These are phyloP conservation scores for Apostasia ramifera DNA, from an alignment of 106 monocot genomes.

Conservation along the genomic window DNA sequence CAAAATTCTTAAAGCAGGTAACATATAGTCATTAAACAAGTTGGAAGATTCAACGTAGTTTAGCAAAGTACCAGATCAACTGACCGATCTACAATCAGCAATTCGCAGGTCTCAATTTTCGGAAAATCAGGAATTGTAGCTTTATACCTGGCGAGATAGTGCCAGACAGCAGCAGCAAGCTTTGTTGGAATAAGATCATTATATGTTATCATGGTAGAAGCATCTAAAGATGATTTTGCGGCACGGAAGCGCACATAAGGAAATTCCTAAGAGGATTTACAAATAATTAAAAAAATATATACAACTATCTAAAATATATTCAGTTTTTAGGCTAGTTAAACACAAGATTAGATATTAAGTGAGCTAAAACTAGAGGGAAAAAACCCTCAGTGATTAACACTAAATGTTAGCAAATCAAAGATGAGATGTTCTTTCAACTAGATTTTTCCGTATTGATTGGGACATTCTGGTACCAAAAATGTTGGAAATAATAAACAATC, in stretches of 20 bases:
- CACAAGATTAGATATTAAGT: too few relatives aligned
- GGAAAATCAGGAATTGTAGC: constrained; percentile 64
- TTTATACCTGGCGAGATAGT: constrained; percentile 51
- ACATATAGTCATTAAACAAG: background rate
- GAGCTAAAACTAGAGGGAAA: too few relatives aligned
- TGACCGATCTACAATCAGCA: constrained; percentile 80
- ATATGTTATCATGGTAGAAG: constrained; percentile 60
- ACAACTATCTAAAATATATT: too few relatives aligned
- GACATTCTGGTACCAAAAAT: too few relatives aligned
- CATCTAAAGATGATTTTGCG: constrained; percentile 65
- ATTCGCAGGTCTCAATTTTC: constrained; percentile 71
- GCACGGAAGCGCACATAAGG: constrained; percentile 84
- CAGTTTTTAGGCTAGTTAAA: too few relatives aligned
- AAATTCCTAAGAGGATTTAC: constrained; percentile 56
- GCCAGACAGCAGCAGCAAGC: constrained; percentile 84
- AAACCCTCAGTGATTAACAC: too few relatives aligned
- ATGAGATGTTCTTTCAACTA: too few relatives aligned
- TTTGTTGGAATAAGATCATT: constrained; percentile 81
- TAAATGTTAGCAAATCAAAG: too few relatives aligned
- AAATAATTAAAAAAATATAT: background rate
- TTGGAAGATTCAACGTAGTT: background rate
- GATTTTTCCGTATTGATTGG: too few relatives aligned
- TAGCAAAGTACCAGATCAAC: constrained; percentile 58
- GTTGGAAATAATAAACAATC: too few relatives aligned
- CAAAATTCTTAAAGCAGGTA: background rate